phyloP scores from a whole-genome alignment of 2,329 filamentous ascomycete genomes.

The Clonostachys solani region DNA sequence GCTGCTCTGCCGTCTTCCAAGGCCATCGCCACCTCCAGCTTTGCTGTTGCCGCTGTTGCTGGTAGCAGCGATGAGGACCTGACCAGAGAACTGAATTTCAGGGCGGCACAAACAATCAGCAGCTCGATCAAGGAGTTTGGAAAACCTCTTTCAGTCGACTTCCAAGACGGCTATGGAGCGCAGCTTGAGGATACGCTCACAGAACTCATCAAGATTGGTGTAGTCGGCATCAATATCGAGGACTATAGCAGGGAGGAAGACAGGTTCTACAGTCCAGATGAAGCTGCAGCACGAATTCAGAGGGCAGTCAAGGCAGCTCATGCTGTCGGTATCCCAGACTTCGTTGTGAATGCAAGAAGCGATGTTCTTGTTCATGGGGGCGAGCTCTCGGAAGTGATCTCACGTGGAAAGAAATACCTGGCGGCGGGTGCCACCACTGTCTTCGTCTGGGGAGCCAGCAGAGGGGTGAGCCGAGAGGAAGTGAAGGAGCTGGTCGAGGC shows the following conservation, averaged over 20 bases:
- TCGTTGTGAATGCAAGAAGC: slow-evolving; percentile 55
- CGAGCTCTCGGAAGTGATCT: slow-evolving; percentile 38
- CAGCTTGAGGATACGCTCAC: slow-evolving; percentile 37
- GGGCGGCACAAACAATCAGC: slow-evolving; percentile 37
- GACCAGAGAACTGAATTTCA: slow-evolving; percentile 44
- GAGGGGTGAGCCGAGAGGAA: slow-evolving; percentile 38
- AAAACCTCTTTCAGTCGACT: slow-evolving; percentile 50
- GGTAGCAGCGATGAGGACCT: slow-evolving; percentile 43
- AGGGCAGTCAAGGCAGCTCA: slow-evolving; percentile 33
- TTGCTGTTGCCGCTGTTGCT: slow-evolving; percentile 39
- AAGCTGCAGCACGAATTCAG: slow-evolving; percentile 40
- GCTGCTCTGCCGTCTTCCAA: slow-evolving; percentile 32
- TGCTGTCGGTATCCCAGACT: slow-evolving; percentile 45
- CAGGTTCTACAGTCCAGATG: slow-evolving; percentile 22
- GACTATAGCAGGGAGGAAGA: slow-evolving; percentile 22
- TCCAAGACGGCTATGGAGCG: slow-evolving; percentile 56
- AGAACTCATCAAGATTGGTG: slow-evolving; percentile 41
- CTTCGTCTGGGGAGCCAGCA: slow-evolving; percentile 54
- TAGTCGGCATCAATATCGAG: slow-evolving; percentile 55
- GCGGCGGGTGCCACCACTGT: slow-evolving; percentile 53
- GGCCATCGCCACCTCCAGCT: slow-evolving; percentile 46
- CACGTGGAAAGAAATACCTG: slow-evolving; percentile 49
- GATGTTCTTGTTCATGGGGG: slow-evolving; percentile 38
- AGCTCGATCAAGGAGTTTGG: slow-evolving; percentile 28
- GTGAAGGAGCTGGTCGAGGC: slow-evolving; percentile 39